A percentile compares a stretch with the other conserved stretches of the same genome.
Conservation (phyloP, 2,329 filamentous ascomycete species). For the Akanthomyces lecanii region DNA sequence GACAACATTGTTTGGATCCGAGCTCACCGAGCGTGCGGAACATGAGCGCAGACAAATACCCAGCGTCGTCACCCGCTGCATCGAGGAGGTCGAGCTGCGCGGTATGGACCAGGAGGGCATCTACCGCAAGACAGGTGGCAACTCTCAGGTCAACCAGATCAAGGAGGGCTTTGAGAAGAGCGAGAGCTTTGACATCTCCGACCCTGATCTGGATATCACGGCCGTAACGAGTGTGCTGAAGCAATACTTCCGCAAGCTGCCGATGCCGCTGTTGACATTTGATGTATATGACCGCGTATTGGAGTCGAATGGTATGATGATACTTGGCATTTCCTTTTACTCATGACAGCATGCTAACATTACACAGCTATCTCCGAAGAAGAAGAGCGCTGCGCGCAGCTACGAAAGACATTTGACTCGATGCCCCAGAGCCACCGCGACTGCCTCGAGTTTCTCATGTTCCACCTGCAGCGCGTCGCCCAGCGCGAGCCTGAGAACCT, state of each 20-base stretch:
- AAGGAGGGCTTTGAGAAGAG: constrained; percentile 87
- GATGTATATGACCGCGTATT: constrained; percentile 87
- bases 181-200: constrained; percentile 86
- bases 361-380: constrained; percentile 58
- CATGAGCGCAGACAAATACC: constrained; percentile 87
- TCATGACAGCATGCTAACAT: constrained; percentile 20
- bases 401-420: constrained; percentile 69
- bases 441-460: constrained; percentile 88
- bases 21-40: constrained; percentile 79
- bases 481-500: constrained; percentile 79
- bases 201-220: constrained; percentile 90
- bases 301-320: constrained; percentile 66
- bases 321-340: background rate
- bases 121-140: constrained; percentile 94
- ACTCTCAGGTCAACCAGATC: constrained; percentile 83
- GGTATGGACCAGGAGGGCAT: constrained; percentile 98
- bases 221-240: constrained; percentile 94
- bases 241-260: constrained; percentile 94
- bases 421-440: constrained; percentile 82
- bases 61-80: constrained; percentile 85
- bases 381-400: constrained; percentile 63
- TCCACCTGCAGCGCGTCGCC: constrained; percentile 86
- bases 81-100: constrained; percentile 91
- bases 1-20: constrained; percentile 76
- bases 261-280: constrained; percentile 83